Evolutionary conservation across 768 basidiomycete species (phyloP).

Genomic region (Suillus discolor): DNA sequence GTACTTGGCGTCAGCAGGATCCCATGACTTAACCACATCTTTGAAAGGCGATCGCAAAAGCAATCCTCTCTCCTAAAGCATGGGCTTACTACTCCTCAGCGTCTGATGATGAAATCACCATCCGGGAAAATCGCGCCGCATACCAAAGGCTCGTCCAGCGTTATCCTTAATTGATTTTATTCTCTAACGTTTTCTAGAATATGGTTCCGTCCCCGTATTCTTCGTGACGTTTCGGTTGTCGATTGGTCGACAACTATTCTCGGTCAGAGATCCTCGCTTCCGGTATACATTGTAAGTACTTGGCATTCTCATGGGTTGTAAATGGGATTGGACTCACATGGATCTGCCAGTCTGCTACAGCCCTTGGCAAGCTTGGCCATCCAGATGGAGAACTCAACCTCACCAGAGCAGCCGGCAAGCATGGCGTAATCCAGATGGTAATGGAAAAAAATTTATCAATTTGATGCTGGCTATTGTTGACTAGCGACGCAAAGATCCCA

Average conservation of each 20-base stretch:
- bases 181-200: conserved; percentile 43
- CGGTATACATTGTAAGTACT: conserved; percentile 71
- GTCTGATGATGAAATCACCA: conserved; percentile 92
- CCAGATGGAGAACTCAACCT: conserved; percentile 93
- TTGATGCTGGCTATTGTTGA: neutral
- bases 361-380: conserved; percentile 92
- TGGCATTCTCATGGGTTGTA: neutral
- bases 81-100: conserved; percentile 99
- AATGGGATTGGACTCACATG: conserved; percentile 12
- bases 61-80: conserved; percentile 81
- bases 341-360: conserved; percentile 68
- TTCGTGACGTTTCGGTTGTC: conserved; percentile 84
- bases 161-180: neutral
- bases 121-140: conserved; percentile 87
- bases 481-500: conserved; percentile 66
- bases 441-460: neutral
- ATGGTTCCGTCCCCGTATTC: conserved; percentile 89
- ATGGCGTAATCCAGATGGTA: conserved; percentile 76
- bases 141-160: conserved; percentile 69
- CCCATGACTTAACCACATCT: conserved; percentile 13
- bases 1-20: conserved; percentile 11
- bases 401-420: conserved; percentile 85
- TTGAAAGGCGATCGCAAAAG: conserved; percentile 74
- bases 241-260: conserved; percentile 85
- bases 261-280: conserved; percentile 74